These are phyloP conservation scores for Mycena belliarum DNA, from an alignment of 768 basidiomycete genomes.

Conservation along the genomic window DNA sequence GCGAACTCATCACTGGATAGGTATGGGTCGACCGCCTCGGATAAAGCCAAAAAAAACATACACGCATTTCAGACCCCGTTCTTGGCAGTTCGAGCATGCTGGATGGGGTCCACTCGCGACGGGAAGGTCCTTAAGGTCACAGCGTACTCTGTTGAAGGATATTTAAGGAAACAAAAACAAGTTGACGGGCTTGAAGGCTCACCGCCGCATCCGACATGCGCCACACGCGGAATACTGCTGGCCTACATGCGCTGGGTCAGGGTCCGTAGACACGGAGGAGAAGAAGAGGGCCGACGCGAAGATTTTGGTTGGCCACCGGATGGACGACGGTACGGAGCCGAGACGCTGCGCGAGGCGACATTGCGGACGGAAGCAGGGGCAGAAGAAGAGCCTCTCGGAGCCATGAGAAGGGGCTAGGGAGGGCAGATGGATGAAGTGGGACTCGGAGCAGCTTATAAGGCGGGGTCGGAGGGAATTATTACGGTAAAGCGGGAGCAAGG, in stretches of 20 bases:
- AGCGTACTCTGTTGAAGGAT: conserved; percentile 71
- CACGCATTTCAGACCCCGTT: conserved; percentile 93
- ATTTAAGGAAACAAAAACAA: too few relatives aligned
- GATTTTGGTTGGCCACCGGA: conserved; percentile 69
- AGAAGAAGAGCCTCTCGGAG: conserved; percentile 50
- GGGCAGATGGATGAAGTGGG: conserved; percentile 19
- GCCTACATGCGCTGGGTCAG: too few relatives aligned
- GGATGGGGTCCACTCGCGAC: conserved; percentile 48
- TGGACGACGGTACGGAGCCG: conserved; percentile 43
- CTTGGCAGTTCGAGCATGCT: conserved; percentile 86
- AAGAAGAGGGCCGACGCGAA: too few relatives aligned
- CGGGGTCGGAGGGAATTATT: conserved; percentile 22
- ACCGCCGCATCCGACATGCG: conserved; percentile 89
- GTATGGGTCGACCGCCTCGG: not conserved
- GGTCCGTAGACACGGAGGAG: too few relatives aligned
- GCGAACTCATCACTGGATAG: conserved; percentile 82
- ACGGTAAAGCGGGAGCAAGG: conserved; percentile 9
- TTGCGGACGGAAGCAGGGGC: conserved; percentile 35
- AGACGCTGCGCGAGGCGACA: conserved; percentile 40
- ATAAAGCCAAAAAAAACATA: conserved; percentile 45
- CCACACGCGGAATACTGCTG: conserved; percentile 94
- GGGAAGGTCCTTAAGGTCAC: conserved; percentile 86
- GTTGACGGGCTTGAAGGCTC: conserved; percentile 6
- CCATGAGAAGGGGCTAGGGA: conserved; percentile 61
- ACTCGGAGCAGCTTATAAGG: conserved; percentile 37